Evolutionary conservation across 1,284 basidiomycete species (phyloP), one percentile per base, ranked within the genome.

Genomic region (Meira miltonrushii): DNA sequence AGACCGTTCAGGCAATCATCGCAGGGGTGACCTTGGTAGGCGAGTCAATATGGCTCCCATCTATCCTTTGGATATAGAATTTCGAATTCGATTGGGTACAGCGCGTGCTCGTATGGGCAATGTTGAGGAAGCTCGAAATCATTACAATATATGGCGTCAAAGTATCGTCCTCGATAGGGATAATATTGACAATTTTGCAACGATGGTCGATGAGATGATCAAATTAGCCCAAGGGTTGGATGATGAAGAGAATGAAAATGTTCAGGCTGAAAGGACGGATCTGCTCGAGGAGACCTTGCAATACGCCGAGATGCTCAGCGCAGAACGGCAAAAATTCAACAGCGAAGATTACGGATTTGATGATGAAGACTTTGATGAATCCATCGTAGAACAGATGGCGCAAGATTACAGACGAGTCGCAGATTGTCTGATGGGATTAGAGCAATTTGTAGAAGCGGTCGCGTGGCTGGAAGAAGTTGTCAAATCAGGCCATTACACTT

Each of bases 1-100:
- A 23, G 78, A 37, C 1, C n/a, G 71, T 19, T n/a, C 17, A 55
- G 72, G 73, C 12, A 23, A 19, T 2, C 23, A 48, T 25, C 28
- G 28, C 28, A 33, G 28, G 8, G 67, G 72, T n/a, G 74, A 71
- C 17, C 68, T 72, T 19, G 64, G 74, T 49, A 64, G 67, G 10
- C 68, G 70, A 55, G 75, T 78, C 15, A 77, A 78, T 57, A 72
- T 71, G 7, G 77, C 74, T 8, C 70, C 64, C 0, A 82, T 82
- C 49, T 87, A 86, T 73, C 81, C 82, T 3, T 80, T 97, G 48
- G 89, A 94, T 65, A 82, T 88, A 4, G 89, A 90, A 65, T 84
- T 93, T 2, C 82, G 93, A 50, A 87, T 92, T 75, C 83, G 92
- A n/a, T 80, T 98, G 1, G 92, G 90, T 0, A 82, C 95, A 23